Conservation (phyloP, 345 rosid genomes). For the Arabidopsis arenosa region DNA sequence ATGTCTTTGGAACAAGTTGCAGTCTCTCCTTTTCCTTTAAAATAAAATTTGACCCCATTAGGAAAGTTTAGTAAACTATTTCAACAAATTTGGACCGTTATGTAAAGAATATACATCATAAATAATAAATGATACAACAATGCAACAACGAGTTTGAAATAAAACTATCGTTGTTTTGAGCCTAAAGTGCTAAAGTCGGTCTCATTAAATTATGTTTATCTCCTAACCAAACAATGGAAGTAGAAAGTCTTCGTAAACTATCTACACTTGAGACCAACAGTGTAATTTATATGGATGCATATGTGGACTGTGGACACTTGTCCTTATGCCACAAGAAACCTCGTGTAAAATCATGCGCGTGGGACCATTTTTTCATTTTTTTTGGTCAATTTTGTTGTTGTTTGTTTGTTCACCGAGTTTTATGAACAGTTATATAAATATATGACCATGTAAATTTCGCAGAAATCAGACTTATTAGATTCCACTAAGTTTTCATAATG, state of each 20-base stretch:
- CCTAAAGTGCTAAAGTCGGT: constrained; percentile 30
- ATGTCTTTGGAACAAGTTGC: constrained; percentile 58
- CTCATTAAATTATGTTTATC: constrained; percentile 26
- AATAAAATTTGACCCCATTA: constrained; percentile 12
- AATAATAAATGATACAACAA: not conserved
- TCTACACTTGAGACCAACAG: constrained; percentile 25
- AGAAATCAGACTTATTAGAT: not conserved
- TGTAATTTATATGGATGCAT: not conserved
- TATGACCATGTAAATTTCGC: constrained; percentile 30
- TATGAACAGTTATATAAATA: constrained; percentile 6
- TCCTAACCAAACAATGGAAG: constrained; percentile 37
- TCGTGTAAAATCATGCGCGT: constrained; percentile 37
- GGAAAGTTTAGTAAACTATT: constrained; percentile 5
- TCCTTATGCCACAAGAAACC: constrained; percentile 33
- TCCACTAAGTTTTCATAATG: constrained; percentile 3
- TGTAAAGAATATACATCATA: not conserved
- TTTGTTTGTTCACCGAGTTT: constrained; percentile 8
- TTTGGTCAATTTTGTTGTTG: constrained; percentile 1
- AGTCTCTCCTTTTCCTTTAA: constrained; percentile 69
- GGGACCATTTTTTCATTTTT: constrained; percentile 18
- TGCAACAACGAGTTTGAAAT: not conserved
- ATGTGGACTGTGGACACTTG: constrained; percentile 15
- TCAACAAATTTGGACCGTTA: constrained; percentile 5
- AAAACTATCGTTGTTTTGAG: constrained; percentile 10
- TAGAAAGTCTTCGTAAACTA: constrained; percentile 29